These are phyloP conservation scores for Mycena indigotica DNA, from an alignment of 768 basidiomycete genomes.

Conservation along the genomic window DNA sequence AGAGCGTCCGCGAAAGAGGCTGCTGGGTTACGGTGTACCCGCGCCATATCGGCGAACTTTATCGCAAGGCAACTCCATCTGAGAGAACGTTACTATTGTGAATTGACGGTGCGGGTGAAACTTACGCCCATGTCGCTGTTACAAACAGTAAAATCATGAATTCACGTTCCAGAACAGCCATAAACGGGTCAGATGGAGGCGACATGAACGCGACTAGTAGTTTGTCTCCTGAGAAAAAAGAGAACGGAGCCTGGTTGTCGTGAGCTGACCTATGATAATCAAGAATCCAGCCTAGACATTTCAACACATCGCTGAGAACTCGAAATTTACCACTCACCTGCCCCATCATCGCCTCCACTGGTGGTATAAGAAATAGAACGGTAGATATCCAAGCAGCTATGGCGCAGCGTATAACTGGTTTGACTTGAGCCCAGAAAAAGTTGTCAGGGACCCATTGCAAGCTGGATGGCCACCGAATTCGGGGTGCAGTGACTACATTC, in stretches of 20 bases:
- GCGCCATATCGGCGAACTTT: slow-evolving; percentile 59
- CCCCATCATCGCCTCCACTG: slow-evolving; percentile 52
- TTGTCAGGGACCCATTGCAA: slow-evolving; percentile 62
- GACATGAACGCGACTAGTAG: slow-evolving; percentile 64
- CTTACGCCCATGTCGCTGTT: slow-evolving; percentile 61
- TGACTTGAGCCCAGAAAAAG: slow-evolving; percentile 58
- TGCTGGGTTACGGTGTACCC: slow-evolving; percentile 42
- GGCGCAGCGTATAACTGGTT: slow-evolving; percentile 65
- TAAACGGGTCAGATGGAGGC: slow-evolving; percentile 68
- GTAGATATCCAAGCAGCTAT: slow-evolving; percentile 62
- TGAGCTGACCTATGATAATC: slow-evolving; percentile 55
- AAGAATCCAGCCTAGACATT: slow-evolving; percentile 59
- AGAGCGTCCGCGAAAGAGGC: slow-evolving; percentile 43
- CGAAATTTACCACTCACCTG: slow-evolving; percentile 42
- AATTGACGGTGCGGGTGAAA: slow-evolving; percentile 13
- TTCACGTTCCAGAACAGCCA: slow-evolving; percentile 70
- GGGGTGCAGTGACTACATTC: neutral
- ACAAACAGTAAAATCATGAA: slow-evolving; percentile 53
- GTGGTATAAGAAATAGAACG: slow-evolving; percentile 60
- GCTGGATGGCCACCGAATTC: slow-evolving; percentile 26
- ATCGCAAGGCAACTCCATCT: slow-evolving; percentile 74
- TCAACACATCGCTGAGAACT: neutral
- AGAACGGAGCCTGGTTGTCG: neutral
- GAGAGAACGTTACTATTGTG: slow-evolving; percentile 1
- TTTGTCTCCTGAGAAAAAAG: neutral